A percentile compares a stretch with the other conserved stretches of the same genome.
These are phyloP conservation scores for Phaseolus coccineus DNA, from an alignment of 331 rosid genomes.

Conservation along the genomic window DNA sequence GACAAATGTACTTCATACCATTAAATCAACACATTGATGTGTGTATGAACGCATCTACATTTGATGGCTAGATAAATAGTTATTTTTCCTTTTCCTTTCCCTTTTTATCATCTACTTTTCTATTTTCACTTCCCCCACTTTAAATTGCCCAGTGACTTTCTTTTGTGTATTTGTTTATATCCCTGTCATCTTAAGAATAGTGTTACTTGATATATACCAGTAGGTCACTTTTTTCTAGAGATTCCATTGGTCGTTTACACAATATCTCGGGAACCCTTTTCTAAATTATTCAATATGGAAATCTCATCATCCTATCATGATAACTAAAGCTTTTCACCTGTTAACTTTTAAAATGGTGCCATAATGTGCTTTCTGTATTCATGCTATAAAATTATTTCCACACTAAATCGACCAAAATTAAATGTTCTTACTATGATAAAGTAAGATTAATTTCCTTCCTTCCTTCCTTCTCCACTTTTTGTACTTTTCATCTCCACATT, in stretches of 20 bases:
- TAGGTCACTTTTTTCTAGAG: background rate
- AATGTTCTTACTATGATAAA: background rate
- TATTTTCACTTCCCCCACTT: background rate
- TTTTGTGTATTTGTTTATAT: conserved; percentile 28
- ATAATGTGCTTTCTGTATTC: background rate
- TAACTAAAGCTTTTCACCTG: background rate
- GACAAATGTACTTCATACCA: conserved; percentile 16
- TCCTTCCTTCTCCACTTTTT: conserved; percentile 14
- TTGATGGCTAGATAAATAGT: too few relatives aligned
- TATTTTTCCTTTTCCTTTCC: background rate
- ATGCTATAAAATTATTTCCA: background rate
- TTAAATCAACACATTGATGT: conserved; percentile 2
- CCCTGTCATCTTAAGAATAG: background rate
- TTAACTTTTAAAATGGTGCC: background rate
- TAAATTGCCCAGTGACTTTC: background rate
- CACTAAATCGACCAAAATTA: background rate
- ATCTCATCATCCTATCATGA: background rate
- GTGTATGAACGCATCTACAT: conserved; percentile 17
- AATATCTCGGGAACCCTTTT: background rate
- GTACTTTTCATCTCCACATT: background rate
- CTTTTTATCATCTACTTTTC: background rate
- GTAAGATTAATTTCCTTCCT: background rate
- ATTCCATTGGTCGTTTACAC: conserved; percentile 20
- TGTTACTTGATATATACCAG: conserved; percentile 9
- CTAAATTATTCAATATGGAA: background rate